Conservation (phyloP, 2,329 filamentous ascomycete species). For the Pseudofabraea citricarpa region DNA sequence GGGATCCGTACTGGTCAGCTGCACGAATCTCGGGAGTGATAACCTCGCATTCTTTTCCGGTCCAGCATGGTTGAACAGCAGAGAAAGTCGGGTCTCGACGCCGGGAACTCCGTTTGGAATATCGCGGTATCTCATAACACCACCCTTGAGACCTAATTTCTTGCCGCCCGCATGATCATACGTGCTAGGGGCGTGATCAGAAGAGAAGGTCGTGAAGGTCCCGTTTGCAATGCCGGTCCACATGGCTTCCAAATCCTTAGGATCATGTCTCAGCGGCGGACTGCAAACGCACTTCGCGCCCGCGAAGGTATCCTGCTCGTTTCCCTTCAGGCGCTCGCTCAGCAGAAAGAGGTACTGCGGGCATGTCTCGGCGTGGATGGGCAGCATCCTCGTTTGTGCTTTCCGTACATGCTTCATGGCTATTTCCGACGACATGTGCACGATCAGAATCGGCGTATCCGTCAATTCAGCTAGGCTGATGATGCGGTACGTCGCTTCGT, state of each 20-base stretch:
- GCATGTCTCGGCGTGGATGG: constrained; percentile 52
- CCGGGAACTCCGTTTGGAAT: constrained; percentile 20
- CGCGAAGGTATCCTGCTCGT: constrained; percentile 35
- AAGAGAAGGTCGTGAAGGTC: constrained; percentile 49
- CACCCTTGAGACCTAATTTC: constrained; percentile 15
- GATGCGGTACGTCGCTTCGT: constrained; percentile 44
- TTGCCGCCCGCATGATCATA: constrained; percentile 18
- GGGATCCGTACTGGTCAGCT: constrained; percentile 15
- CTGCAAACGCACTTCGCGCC: constrained; percentile 51
- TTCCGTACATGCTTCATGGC: constrained; percentile 43
- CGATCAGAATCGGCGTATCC: constrained; percentile 46
- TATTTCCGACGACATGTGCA: constrained; percentile 44
- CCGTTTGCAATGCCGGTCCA: constrained; percentile 47
- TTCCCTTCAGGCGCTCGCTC: constrained; percentile 37
- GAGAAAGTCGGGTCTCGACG: constrained; percentile 17
- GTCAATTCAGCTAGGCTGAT: constrained; percentile 44
- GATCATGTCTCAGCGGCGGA: constrained; percentile 43
- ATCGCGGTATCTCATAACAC: constrained; percentile 15
- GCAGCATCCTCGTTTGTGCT: constrained; percentile 44
- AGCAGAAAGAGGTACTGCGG: constrained; percentile 55
- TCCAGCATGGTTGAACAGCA: constrained; percentile 15
- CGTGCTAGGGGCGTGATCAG: constrained; percentile 21
- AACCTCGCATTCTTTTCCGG: constrained; percentile 9
- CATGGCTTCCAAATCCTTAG: constrained; percentile 44
- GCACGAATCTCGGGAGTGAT: constrained; percentile 15